A percentile compares a stretch with the other conserved stretches of the same genome.
Evolutionary conservation across 1,284 basidiomycete species (phyloP).

Genomic region (Anthracocystis panici-leucophaei): DNA sequence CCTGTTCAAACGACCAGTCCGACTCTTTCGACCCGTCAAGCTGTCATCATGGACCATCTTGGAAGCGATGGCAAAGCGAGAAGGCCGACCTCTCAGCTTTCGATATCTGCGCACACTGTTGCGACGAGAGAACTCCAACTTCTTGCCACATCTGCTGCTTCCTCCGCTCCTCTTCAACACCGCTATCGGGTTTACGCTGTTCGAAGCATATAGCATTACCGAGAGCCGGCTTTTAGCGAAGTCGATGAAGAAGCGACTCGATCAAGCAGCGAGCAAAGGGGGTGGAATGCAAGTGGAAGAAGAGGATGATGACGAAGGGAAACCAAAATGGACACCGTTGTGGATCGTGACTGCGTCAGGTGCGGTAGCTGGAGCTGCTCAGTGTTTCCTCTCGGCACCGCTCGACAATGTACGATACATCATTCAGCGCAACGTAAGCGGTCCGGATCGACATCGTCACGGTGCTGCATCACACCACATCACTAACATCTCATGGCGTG

Average conservation of each 20-base stretch:
- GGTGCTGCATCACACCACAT: constrained; percentile 1
- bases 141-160: constrained; percentile 58
- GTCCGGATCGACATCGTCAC: constrained; percentile 8
- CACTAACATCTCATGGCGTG: constrained; percentile 60
- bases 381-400: constrained; percentile 70
- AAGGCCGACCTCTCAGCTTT: constrained; percentile 63
- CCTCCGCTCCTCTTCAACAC: constrained; percentile 70
- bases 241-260: constrained; percentile 5
- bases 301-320: background rate
- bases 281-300: background rate
- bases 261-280: background rate
- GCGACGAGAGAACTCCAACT: constrained; percentile 59
- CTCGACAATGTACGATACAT: constrained; percentile 71
- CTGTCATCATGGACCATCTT: constrained; percentile 69
- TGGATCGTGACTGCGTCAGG: constrained; percentile 66
- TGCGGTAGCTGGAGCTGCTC: constrained; percentile 69
- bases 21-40: constrained; percentile 70
- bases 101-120: constrained; percentile 68
- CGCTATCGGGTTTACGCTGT: constrained; percentile 69
- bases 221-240: constrained; percentile 49
- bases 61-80: constrained; percentile 69
- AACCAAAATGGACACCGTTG: constrained; percentile 55
- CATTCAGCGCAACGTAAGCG: constrained; percentile 58
- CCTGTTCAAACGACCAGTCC: constrained; percentile 70
- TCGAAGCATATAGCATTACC: constrained; percentile 66